These are phyloP conservation scores for Penicillium hesseltinei DNA, from an alignment of 2,329 filamentous ascomycete genomes.

Conservation along the genomic window DNA sequence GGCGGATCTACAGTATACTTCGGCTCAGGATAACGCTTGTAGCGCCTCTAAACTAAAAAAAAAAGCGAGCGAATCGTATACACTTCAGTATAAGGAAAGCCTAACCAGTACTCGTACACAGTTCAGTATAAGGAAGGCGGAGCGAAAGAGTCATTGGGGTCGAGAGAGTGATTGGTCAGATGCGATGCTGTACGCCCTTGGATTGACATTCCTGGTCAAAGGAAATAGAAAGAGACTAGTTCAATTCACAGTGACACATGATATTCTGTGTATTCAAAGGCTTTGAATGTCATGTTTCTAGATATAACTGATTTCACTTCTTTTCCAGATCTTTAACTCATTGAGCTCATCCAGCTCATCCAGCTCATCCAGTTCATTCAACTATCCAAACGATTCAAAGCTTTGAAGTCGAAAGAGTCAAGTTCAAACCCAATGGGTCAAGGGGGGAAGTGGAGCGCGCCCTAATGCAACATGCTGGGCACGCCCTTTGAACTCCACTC, in stretches of 20 bases:
- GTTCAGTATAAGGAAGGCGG: conserved; percentile 4
- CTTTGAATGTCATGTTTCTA: neutral
- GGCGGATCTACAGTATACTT: neutral
- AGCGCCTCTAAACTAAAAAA: neutral
- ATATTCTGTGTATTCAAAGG: neutral
- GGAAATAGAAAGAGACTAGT: neutral
- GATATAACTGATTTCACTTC: neutral
- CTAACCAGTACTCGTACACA: too few relatives aligned
- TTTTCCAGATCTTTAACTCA: neutral
- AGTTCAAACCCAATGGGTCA: neutral
- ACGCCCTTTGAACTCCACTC: conserved; percentile 26
- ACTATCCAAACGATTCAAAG: too few relatives aligned
- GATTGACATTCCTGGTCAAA: conserved; percentile 21
- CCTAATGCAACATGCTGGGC: conserved; percentile 17
- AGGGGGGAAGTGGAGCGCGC: conserved; percentile 16
- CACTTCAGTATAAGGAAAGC: conserved; percentile 2
- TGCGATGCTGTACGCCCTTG: conserved; percentile 21
- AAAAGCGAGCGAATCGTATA: neutral
- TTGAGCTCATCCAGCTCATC: neutral
- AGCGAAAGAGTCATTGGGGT: neutral
- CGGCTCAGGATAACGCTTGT: neutral
- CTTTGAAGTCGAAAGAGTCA: neutral
- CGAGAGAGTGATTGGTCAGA: conserved; percentile 9
- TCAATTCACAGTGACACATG: neutral
- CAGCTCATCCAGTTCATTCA: too few relatives aligned